Conservation (phyloP, 208 protist genomes). For the Trypanosoma congolense region DNA sequence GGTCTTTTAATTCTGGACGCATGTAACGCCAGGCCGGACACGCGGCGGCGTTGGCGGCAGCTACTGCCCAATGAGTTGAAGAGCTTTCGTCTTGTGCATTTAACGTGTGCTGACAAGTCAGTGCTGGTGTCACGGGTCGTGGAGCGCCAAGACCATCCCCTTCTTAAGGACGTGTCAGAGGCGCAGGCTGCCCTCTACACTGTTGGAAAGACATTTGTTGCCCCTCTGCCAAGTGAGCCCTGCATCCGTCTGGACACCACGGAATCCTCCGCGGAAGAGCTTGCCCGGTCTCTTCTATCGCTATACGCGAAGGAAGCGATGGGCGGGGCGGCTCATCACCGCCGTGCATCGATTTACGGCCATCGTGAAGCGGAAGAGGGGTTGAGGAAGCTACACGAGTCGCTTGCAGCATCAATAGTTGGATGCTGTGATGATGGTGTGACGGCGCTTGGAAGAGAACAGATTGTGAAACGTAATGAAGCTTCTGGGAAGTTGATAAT, state of each 20-base stretch:
- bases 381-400: background rate
- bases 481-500: background rate
- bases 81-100: conserved; percentile 37
- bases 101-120: conserved; percentile 41
- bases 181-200: conserved; percentile 66
- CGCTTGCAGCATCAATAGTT: conserved; percentile 16
- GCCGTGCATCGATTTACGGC: background rate
- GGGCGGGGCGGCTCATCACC: background rate
- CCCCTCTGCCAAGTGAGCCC: conserved; percentile 32
- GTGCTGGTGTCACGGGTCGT: conserved; percentile 31
- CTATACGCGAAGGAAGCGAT: background rate
- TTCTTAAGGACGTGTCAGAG: conserved; percentile 34
- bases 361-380: background rate
- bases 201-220: conserved; percentile 48
- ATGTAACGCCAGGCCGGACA: conserved; percentile 48
- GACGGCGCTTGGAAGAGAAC: background rate
- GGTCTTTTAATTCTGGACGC: conserved; percentile 72
- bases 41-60: conserved; percentile 17
- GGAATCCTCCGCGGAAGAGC: conserved; percentile 9
- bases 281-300: conserved; percentile 11
- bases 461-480: background rate
- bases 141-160: conserved; percentile 32
- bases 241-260: conserved; percentile 24
- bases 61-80: conserved; percentile 11
- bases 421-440: conserved; percentile 7